A percentile compares a stretch with the other conserved stretches of the same genome.
Conservation (phyloP, 805 yeast genomes). For the Suhomyces sp. region DNA sequence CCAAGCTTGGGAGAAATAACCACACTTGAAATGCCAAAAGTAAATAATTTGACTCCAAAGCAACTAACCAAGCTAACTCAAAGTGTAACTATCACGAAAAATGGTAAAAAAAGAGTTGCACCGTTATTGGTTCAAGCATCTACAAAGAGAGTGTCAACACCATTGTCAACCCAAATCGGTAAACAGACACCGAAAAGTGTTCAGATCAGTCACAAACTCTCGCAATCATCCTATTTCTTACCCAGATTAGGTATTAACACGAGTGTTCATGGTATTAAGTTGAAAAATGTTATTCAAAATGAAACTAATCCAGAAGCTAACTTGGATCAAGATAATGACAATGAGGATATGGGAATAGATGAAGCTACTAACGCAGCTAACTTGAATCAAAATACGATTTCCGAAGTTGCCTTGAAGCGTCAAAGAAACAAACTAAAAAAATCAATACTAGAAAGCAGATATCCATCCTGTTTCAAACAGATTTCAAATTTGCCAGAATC, state of each 20-base stretch:
- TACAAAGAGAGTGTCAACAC: slow-evolving; percentile 16
- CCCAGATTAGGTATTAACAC: slow-evolving; percentile 69
- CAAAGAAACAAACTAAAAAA: slow-evolving; percentile 32
- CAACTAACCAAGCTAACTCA: slow-evolving; percentile 17
- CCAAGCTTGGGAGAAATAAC: slow-evolving; percentile 3
- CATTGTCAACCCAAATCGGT: slow-evolving; percentile 11
- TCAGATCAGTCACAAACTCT: slow-evolving; percentile 31
- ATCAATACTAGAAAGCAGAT: slow-evolving; percentile 29
- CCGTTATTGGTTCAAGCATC: slow-evolving; percentile 62
- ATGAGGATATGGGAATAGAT: slow-evolving; percentile 47
- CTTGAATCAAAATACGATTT: slow-evolving; percentile 12
- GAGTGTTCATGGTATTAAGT: slow-evolving; percentile 55
- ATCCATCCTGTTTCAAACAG: slow-evolving; percentile 36
- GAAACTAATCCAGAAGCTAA: slow-evolving; percentile 13
- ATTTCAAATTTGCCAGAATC: slow-evolving; percentile 36
- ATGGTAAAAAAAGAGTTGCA: slow-evolving; percentile 73
- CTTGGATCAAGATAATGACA: slow-evolving; percentile 44
- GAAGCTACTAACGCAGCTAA: slow-evolving; percentile 12
- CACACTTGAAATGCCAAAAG: neutral
- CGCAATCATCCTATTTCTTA: slow-evolving; percentile 47
- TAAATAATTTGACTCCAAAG: slow-evolving; percentile 9
- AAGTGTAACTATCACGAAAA: slow-evolving; percentile 66
- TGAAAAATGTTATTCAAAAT: slow-evolving; percentile 11
- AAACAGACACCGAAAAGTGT: slow-evolving; percentile 15
- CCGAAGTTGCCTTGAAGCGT: slow-evolving; percentile 32